These are phyloP conservation scores for Blastomyces parvus DNA, from an alignment of 2,329 filamentous ascomycete species.

Conservation along the genomic window DNA sequence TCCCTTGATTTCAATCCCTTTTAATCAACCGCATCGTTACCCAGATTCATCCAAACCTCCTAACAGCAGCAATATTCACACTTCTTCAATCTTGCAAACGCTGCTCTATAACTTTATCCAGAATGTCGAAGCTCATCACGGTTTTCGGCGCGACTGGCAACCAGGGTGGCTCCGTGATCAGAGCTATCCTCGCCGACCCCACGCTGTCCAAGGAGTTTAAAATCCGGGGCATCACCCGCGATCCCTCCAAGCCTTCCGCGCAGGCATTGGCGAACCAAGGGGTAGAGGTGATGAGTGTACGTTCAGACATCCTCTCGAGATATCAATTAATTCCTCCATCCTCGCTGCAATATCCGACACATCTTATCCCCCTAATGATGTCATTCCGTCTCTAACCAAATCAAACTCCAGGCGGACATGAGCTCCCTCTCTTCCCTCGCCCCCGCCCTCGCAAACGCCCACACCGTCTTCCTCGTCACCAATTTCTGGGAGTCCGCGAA, in stretches of 20 bases:
- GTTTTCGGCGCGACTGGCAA: constrained; percentile 47
- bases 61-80: not conserved
- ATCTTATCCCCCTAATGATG: not conserved
- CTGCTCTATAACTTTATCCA: not conserved
- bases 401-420: constrained; percentile 35
- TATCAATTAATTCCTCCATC: not conserved
- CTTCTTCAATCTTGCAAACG: not conserved
- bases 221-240: constrained; percentile 45
- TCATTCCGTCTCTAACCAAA: constrained; percentile 16
- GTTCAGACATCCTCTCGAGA: not conserved
- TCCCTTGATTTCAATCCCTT: not conserved
- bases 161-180: constrained; percentile 43
- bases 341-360: not conserved
- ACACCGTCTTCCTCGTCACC: constrained; percentile 44
- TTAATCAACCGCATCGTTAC: no score
- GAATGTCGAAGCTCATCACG: constrained; percentile 25
- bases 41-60: no score
- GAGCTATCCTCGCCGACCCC: constrained; percentile 38
- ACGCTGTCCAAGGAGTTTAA: constrained; percentile 39
- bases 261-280: constrained; percentile 23
- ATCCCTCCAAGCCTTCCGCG: constrained; percentile 27
- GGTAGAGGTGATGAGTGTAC: constrained; percentile 28
- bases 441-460: constrained; percentile 35
- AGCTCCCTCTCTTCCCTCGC: constrained; percentile 32
- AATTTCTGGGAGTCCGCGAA: constrained; percentile 35